Evolutionary conservation across 129 eudicot species (phyloP), one percentile per base, ranked within the genome.

Genomic region (Flaveria brownii): DNA sequence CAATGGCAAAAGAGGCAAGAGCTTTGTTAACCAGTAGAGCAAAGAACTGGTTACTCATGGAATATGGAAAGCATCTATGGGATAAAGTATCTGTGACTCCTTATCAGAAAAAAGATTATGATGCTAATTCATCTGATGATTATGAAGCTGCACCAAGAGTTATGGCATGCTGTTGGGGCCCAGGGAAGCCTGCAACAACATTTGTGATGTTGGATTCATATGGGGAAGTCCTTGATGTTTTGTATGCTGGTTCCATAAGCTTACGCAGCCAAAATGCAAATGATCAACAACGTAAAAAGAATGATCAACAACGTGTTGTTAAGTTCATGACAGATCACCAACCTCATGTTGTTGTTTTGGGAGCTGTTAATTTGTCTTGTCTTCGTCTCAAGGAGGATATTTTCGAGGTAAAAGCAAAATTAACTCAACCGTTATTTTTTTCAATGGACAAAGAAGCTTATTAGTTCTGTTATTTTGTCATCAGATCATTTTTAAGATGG

Each of bases 91-190:
- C 97, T 51, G 88, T 89, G 63, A 87, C 85, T 22, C 96, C 99
- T 54, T 95, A 91, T 80, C 90, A 83, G 79, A 81, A 86, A 25
- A 91, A 86, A 70, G 96, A 89, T 41, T 80, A 64, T 45, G 92
- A 91, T 68, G 67, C 45, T 16, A 64, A 65, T 51, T 76, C 93
- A 4, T 47, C 79, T 7, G 82, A 78, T 36, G 97, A 91, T 70
- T 96, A 87, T 81, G 97, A 95, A 68, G 88, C 79, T 71, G 97
- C 96, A 50, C 94, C 99, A 2, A 86, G 96, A 72, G 97, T 95
- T 69, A 91, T 95, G 99, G 97, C 99, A 59, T 95, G 99, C 81
- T 95, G 99, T 78, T 91, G 99, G 99, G 99, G 99, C 49, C 92
- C 96, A 0, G 99, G 99, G 74, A 91, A 85, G 70, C 99, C 99